phyloP scores from a whole-genome alignment of 805 yeast genomes.

The Starmera caribaea region DNA sequence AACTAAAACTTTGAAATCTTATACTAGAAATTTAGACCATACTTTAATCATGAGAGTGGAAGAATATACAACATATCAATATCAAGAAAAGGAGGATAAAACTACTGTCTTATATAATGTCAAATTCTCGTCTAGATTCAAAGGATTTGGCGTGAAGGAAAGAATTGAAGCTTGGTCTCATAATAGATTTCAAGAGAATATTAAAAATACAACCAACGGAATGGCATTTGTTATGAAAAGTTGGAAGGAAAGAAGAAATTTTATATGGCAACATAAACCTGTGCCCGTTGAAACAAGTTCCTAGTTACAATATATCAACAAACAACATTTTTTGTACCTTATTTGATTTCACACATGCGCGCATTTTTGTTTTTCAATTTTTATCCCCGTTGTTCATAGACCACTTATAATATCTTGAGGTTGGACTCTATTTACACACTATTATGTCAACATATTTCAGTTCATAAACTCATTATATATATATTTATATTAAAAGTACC shows the following conservation, averaged over 20 bases:
- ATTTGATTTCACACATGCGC: no score
- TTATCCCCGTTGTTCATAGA: no score
- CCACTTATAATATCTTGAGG: no score
- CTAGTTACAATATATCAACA: not conserved
- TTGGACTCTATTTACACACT: no score
- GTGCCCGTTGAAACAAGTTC: not conserved
- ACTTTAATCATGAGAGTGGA: conserved; percentile 68
- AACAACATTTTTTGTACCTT: no score
- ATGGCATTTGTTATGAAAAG: conserved; percentile 69
- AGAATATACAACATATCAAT: conserved; percentile 55
- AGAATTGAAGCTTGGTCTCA: conserved; percentile 80
- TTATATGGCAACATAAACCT: not conserved
- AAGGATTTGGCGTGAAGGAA: conserved; percentile 50
- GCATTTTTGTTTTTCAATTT: no score
- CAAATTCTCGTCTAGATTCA: conserved; percentile 62
- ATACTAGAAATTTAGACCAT: conserved; percentile 80
- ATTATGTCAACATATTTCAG: no score
- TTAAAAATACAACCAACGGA: conserved; percentile 59
- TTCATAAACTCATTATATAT: no score
- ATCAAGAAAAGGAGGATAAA: conserved; percentile 18
- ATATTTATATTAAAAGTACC: no score
- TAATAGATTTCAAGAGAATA: conserved; percentile 56
- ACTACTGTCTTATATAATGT: conserved; percentile 53
- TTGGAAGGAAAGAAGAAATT: conserved; percentile 27
- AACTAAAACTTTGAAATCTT: conserved; percentile 45